Conservation (phyloP, 345 rosid genomes). For the Lepidium aucheri region DNA sequence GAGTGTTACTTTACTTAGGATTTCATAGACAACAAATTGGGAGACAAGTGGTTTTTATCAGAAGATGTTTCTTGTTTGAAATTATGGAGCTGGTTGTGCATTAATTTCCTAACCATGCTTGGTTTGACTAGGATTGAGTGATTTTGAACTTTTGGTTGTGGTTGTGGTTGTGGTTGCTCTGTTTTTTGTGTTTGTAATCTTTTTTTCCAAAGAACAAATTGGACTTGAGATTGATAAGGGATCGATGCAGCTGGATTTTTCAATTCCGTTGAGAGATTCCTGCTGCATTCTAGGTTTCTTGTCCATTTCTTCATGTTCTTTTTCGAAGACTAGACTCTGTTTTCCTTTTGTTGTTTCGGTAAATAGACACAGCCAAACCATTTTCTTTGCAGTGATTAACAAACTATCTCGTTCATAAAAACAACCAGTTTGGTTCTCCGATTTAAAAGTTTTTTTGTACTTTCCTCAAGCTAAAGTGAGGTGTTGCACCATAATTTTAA, state of each 20-base stretch:
- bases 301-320: neutral
- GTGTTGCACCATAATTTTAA: neutral
- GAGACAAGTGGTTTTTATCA: neutral
- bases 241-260: slow-evolving; percentile 48
- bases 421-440: neutral
- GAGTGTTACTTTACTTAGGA: slow-evolving; percentile 68
- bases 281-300: slow-evolving; percentile 55
- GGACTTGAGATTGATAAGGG: slow-evolving; percentile 54
- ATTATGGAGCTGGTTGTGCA: neutral
- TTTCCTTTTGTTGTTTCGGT: neutral
- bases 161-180: neutral
- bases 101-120: neutral
- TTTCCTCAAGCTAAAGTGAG: neutral
- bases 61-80: neutral
- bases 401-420: neutral
- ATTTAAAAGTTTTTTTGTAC: neutral
- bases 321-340: neutral
- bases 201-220: slow-evolving; percentile 31
- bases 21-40: neutral
- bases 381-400: neutral
- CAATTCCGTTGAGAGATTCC: slow-evolving; percentile 49
- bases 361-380: neutral
- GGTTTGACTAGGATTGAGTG: neutral
- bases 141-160: no score
- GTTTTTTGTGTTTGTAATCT: neutral